Evolutionary conservation across 2,329 filamentous ascomycete genomes (phyloP), one percentile per base, ranked within the genome.

Genomic region (Trichoderma oligosporum): DNA sequence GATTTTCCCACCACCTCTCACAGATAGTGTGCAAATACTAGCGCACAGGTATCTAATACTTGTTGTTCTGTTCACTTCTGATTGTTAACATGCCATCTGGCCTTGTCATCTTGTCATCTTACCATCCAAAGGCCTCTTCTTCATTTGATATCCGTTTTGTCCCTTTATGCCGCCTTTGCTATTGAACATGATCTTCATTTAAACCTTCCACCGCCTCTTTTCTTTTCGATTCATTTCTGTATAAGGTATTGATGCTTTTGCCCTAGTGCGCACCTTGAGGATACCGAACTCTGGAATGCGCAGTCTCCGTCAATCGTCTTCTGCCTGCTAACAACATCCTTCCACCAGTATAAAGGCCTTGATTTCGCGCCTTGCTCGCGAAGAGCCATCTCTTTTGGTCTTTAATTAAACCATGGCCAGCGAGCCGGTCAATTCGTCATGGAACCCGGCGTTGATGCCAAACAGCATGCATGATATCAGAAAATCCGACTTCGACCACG

Each of bases 371-470:
- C 51, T 56, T 44, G 35, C 36, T 56, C 45, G 51, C 36, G 39
- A 38, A 25, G 36, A 48, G 35, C 29, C 18, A 31, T 42, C 16
- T 20, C 22, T 31, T 47, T 56, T 48, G 55, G 53, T 47, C 45
- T 33, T 27, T 44, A 56, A 64, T 61, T 63, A 57, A 67, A 58
- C n/a, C 58, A 76, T 76, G 74, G 71, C 70, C 62, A 65, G 66
- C 61, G 72, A 71, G 65, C 61, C 64, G 56, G 63, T 67, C 51
- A 68, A 66, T 60, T 65, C 73, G 53, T 69, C 72, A 65, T 75
- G 74, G 73, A 71, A 75, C 62, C 72, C 74, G 62, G 73, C 74
- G 48, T 63, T 72, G 58, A 72, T 75, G 67, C 74, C 76, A 29
- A 69, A 70, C 58, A 63, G 60, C 56, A 29, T 58, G 56, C 64